Conservation (phyloP, 2,329 filamentous ascomycete species). For the Neopestalotiopsis sp. region DNA sequence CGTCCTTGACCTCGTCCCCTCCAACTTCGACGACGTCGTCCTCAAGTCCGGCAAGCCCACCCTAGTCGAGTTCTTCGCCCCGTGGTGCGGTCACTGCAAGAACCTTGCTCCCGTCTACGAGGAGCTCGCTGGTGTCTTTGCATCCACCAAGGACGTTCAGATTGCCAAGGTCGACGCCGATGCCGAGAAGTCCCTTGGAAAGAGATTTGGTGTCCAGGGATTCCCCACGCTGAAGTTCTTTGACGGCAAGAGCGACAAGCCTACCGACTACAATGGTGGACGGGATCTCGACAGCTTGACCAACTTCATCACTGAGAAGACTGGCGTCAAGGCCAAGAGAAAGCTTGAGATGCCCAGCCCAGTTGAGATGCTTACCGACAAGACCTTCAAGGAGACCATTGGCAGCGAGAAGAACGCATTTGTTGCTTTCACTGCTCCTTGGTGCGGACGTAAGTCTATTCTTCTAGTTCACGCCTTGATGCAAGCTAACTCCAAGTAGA, state of each 20-base stretch:
- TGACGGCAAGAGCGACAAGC: slow-evolving; percentile 88
- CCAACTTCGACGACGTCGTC: slow-evolving; percentile 91
- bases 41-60: slow-evolving; percentile 93
- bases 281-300: slow-evolving; percentile 86
- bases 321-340: slow-evolving; percentile 79
- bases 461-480: not conserved
- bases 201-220: slow-evolving; percentile 86
- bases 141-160: slow-evolving; percentile 73
- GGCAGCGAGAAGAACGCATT: slow-evolving; percentile 88
- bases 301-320: slow-evolving; percentile 86
- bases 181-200: slow-evolving; percentile 81
- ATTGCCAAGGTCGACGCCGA: slow-evolving; percentile 98
- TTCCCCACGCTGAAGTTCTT: slow-evolving; percentile 99
- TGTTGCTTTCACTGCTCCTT: slow-evolving; percentile 96
- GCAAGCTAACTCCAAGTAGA: slow-evolving; percentile 57
- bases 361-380: slow-evolving; percentile 81
- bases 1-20: slow-evolving; percentile 86
- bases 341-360: slow-evolving; percentile 74
- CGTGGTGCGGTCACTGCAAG: slow-evolving; percentile 99
- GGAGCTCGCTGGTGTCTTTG: slow-evolving; percentile 79
- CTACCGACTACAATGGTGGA: slow-evolving; percentile 83
- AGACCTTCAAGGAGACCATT: slow-evolving; percentile 76
- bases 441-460: slow-evolving; percentile 90
- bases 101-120: slow-evolving; percentile 93
- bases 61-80: slow-evolving; percentile 96